Conservation (phyloP, 257 asterid species). For the Solanum okadae region DNA sequence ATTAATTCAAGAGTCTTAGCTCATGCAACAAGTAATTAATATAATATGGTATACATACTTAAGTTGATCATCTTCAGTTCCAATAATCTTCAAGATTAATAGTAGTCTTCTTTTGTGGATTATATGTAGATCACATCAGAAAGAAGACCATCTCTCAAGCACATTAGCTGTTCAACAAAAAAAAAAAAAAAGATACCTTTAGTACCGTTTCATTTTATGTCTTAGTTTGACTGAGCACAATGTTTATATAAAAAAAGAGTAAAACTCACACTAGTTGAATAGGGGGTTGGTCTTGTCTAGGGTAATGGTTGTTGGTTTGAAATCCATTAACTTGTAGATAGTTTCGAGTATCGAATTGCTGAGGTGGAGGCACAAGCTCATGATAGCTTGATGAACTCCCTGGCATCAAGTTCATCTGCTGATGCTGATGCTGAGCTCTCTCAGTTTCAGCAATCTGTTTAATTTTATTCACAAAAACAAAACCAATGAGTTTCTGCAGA, state of each 20-base stretch:
- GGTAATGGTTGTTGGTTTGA: conserved; percentile 35
- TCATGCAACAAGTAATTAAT: background rate
- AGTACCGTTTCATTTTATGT: background rate
- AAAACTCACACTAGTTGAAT: conserved; percentile 59
- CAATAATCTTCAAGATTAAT: background rate
- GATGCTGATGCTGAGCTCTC: conserved; percentile 35
- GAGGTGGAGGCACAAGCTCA: conserved; percentile 41
- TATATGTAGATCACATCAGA: background rate
- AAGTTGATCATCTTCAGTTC: background rate
- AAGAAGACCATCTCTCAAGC: background rate
- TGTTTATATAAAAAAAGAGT: background rate
- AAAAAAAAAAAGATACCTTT: background rate
- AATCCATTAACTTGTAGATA: conserved; percentile 59
- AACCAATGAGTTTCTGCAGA: background rate
- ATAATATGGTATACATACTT: background rate
- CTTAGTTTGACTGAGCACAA: background rate
- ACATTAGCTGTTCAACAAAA: background rate
- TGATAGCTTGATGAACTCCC: conserved; percentile 52
- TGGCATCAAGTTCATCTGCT: conserved; percentile 66
- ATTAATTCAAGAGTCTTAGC: background rate
- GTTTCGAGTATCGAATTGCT: conserved; percentile 60
- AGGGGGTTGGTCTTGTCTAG: conserved; percentile 45
- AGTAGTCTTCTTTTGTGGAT: background rate
- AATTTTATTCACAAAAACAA: background rate
- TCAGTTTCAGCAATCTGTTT: conserved; percentile 72